phyloP scores from a whole-genome alignment of 495 filamentous ascomycete species.

The Penicilliopsis zonata region DNA sequence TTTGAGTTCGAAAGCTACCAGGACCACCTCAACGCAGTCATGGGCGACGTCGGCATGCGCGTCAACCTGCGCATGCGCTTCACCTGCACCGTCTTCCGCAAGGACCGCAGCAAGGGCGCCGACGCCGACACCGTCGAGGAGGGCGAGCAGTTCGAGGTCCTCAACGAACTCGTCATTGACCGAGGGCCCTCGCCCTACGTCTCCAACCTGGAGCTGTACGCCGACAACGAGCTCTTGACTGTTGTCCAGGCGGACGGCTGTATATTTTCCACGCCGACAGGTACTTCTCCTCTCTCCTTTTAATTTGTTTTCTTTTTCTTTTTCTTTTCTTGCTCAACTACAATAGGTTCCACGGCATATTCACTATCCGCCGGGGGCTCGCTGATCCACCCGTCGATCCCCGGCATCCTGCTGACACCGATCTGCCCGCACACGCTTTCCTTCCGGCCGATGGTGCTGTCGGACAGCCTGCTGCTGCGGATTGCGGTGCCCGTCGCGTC shows the following conservation, averaged over 20 bases:
- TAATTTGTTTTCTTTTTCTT: no score
- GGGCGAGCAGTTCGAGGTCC: constrained; percentile 82
- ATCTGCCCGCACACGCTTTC: constrained; percentile 96
- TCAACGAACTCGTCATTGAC: constrained; percentile 97
- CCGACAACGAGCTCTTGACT: constrained; percentile 83
- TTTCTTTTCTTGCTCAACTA: no score
- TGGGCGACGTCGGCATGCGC: constrained; percentile 87
- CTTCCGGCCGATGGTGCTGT: constrained; percentile 98
- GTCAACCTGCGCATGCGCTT: constrained; percentile 96
- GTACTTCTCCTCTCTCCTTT: constrained; percentile 27
- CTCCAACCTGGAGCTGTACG: constrained; percentile 89
- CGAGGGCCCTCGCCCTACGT: constrained; percentile 93
- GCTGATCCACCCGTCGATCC: constrained; percentile 92
- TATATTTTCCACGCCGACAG: constrained; percentile 93
- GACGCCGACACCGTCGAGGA: constrained; percentile 46
- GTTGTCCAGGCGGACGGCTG: constrained; percentile 93
- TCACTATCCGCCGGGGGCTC: constrained; percentile 92
- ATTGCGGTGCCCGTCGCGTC: constrained; percentile 74
- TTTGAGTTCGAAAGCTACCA: constrained; percentile 82
- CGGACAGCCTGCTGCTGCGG: constrained; percentile 80
- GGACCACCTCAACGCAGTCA: constrained; percentile 65
- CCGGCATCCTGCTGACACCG: constrained; percentile 91
- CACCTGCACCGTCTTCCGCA: constrained; percentile 83
- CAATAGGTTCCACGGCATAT: constrained; percentile 75
- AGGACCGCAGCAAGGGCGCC: constrained; percentile 32